Conservation (phyloP, 2,329 filamentous ascomycete species). For the Scedosporium aurantiacum region DNA sequence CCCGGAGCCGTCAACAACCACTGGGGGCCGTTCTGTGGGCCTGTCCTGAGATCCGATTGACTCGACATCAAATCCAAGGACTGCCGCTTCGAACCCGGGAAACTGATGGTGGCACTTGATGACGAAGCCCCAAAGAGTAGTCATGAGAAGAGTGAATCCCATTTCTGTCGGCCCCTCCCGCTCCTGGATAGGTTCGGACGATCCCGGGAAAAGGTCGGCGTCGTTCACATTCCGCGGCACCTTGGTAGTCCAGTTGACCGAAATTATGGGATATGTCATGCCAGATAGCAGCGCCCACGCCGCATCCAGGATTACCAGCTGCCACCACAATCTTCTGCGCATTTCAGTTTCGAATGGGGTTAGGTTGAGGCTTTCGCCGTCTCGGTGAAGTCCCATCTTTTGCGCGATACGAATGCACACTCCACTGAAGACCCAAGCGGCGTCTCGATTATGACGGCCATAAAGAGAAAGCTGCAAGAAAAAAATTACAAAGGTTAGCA, state of each 20-base stretch:
- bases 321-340: conserved; percentile 57
- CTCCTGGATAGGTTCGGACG: conserved; percentile 37
- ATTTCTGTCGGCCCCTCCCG: conserved; percentile 50
- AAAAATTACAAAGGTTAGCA: conserved; percentile 12
- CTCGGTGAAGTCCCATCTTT: conserved; percentile 56
- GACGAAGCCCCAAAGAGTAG: conserved; percentile 39
- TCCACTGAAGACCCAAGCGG: conserved; percentile 50
- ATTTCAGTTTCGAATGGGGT: conserved; percentile 56
- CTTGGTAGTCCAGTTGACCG: conserved; percentile 45
- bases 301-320: conserved; percentile 46
- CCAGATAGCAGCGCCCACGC: conserved; percentile 48
- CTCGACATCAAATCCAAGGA: conserved; percentile 31
- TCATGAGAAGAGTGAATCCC: conserved; percentile 42
- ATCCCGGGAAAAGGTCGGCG: conserved; percentile 42
- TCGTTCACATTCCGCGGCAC: conserved; percentile 48
- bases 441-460: conserved; percentile 47
- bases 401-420: conserved; percentile 52
- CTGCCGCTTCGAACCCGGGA: conserved; percentile 36
- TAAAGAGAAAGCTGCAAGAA: conserved; percentile 38
- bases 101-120: conserved; percentile 25
- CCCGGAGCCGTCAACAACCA: conserved; percentile 5
- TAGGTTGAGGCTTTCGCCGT: conserved; percentile 44
- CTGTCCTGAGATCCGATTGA: conserved; percentile 17
- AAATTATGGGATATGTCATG: conserved; percentile 39
- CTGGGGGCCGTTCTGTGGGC: conserved; percentile 2